Base-by-base conservation (phyloP, 2,329 filamentous ascomycete species). In the Cytospora piceicola region DNA sequence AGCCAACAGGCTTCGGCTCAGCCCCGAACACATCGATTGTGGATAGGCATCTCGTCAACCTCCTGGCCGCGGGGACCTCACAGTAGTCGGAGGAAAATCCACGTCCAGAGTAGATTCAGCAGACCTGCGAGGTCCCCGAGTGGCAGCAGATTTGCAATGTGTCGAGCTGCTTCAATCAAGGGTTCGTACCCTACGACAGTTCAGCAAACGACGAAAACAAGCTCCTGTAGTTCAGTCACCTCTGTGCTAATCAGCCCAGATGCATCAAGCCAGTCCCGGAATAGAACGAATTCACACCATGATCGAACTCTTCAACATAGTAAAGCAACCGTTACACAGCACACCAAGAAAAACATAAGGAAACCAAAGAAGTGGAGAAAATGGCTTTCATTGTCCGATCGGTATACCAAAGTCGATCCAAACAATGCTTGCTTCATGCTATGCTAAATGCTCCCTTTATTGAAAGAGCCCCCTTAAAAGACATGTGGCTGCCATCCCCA, bases 351-450 rank as follows among this genome's bases (percentile, higher is more conserved):
- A 30, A n/a, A 27, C 17, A 39, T 34, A 27, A 64, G 51, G 27
- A 55, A 36, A 24, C 20, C 12, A 27, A n/a, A 56, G 27, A 34
- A 34, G 0, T 55, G 58, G 34, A 51, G 24, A 22, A 30, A 42
- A 55, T 54, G 51, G 51, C 15, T 34, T 30, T 56, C 36, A 51
- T 61, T 61, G n/a, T 24, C n/a, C 49, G 63, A 57, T 46, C 59
- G 3, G 34, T 57, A 36, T 61, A 66, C 55, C 60, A 42, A 58
- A 59, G 34, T 61, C 63, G 39, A 51, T 67, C 63, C 63, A 65
- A 66, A 51, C 51, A 55, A 67, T 67, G 66, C 64, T 34, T 30
- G 52, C 39, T 57, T 36, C 55, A 67, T 66, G 66, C 66, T 66
- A 66, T 68, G 66, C 66, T 68, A 61, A 49, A 63, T 62, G 59